These are phyloP conservation scores for Avena atlantica DNA, from an alignment of 176 grass and related monocot genomes.

Conservation along the genomic window DNA sequence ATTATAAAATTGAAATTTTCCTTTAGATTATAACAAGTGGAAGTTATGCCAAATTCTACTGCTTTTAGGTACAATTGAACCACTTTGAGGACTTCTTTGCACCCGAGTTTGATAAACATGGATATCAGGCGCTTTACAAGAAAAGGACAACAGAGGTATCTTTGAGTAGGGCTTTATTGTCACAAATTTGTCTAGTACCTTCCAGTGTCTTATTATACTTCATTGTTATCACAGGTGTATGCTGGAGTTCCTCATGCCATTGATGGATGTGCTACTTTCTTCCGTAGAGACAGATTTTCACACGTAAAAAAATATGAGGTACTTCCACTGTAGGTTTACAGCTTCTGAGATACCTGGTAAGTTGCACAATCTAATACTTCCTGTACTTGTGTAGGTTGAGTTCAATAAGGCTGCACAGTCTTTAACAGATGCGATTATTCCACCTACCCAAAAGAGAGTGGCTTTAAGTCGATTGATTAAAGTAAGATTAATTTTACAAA, in stretches of 20 bases:
- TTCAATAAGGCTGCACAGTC: constrained; percentile 99
- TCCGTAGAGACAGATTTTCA: constrained; percentile 97
- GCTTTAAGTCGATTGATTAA: constrained; percentile 92
- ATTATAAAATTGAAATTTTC: background rate
- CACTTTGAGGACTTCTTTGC: constrained; percentile 96
- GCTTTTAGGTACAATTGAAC: constrained; percentile 84
- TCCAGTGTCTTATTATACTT: constrained; percentile 27
- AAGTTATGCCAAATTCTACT: constrained; percentile 36
- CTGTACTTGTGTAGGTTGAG: constrained; percentile 73
- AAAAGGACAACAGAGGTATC: constrained; percentile 93
- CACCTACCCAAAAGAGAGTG: constrained; percentile 78
- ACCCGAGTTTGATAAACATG: constrained; percentile 98
- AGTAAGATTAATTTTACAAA: constrained; percentile 42
- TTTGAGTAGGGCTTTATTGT: constrained; percentile 30
- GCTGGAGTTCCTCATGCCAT: constrained; percentile 67
- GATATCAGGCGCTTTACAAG: constrained; percentile 99
- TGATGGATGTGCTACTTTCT: constrained; percentile 98
- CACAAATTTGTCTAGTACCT: constrained; percentile 29
- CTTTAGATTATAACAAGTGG: background rate
- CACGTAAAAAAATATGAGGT: constrained; percentile 99
- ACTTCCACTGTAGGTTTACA: constrained; percentile 27
- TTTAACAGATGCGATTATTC: constrained; percentile 89
- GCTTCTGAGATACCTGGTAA: constrained; percentile 15
- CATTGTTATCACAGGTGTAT: constrained; percentile 63
- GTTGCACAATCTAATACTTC: constrained; percentile 44